Evolutionary conservation across 192 early-diverging fungal genomes (phyloP).

Genomic region (Dispira simplex): DNA sequence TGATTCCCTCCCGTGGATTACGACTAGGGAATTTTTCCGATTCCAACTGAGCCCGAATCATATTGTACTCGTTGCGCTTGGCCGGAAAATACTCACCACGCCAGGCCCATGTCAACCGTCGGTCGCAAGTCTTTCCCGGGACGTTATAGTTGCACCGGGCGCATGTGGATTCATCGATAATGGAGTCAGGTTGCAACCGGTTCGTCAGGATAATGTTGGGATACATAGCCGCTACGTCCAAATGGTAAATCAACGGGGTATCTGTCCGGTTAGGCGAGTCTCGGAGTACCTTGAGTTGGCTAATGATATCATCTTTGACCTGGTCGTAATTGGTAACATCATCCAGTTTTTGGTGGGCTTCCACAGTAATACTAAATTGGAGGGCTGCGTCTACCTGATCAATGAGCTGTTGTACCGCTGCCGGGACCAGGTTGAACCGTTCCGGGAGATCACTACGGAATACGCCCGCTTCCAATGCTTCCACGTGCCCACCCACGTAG

Average conservation of each 20-base stretch:
- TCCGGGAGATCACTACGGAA: constrained; percentile 86
- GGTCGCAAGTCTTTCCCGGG: constrained; percentile 75
- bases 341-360: constrained; percentile 55
- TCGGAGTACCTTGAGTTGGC: constrained; percentile 50
- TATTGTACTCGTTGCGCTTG: constrained; percentile 74
- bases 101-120: constrained; percentile 95
- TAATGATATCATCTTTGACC: constrained; percentile 50
- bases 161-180: constrained; percentile 76
- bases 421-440: constrained; percentile 63
- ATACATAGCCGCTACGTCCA: constrained; percentile 99
- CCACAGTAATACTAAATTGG: constrained; percentile 73
- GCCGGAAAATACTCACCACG: constrained; percentile 92
- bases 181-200: constrained; percentile 92
- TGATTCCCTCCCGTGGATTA: constrained; percentile 26
- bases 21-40: constrained; percentile 64
- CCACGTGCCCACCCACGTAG: constrained; percentile 97
- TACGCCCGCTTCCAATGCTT: constrained; percentile 97
- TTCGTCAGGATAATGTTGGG: constrained; percentile 99
- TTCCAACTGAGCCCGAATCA: constrained; percentile 78
- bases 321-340: constrained; percentile 86
- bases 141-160: constrained; percentile 88
- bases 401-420: constrained; percentile 69
- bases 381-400: constrained; percentile 84
- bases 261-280: constrained; percentile 64
- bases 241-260: constrained; percentile 84